These are phyloP conservation scores for Acacia crassicarpa DNA, from an alignment of 306 rosid genomes.

Conservation along the genomic window DNA sequence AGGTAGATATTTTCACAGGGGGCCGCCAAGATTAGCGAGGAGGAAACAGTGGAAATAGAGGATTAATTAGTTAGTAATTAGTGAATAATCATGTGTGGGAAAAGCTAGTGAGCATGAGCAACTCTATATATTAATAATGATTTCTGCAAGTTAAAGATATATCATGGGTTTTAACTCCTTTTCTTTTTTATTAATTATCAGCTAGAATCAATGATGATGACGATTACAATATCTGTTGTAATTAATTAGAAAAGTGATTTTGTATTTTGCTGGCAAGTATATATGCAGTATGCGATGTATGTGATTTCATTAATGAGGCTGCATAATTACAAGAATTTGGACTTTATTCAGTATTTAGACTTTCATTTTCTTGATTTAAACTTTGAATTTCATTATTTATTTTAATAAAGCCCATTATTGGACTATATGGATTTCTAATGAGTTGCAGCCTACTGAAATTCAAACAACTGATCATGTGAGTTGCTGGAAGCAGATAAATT, in stretches of 20 bases:
- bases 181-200: background rate
- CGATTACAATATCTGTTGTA: background rate
- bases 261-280: background rate
- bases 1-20: slow-evolving; percentile 50
- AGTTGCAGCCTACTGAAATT: background rate
- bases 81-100: background rate
- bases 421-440: background rate
- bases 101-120: background rate
- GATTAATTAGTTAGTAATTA: background rate
- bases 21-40: slow-evolving; percentile 37
- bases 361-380: background rate
- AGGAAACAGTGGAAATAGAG: slow-evolving; percentile 36
- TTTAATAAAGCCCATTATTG: background rate
- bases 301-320: background rate
- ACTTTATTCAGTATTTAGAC: background rate
- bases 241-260: background rate
- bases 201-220: background rate
- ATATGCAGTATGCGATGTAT: background rate
- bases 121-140: background rate
- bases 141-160: slow-evolving; percentile 11
- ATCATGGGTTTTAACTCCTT: background rate
- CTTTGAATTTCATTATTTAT: background rate
- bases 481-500: background rate
- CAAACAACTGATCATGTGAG: background rate
- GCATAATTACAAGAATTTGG: background rate